Percentiles rank a stretch among this genome's conserved stretches.
These are phyloP conservation scores for Volutella citrinella DNA, from an alignment of 2,329 filamentous ascomycete species.

Conservation along the genomic window DNA sequence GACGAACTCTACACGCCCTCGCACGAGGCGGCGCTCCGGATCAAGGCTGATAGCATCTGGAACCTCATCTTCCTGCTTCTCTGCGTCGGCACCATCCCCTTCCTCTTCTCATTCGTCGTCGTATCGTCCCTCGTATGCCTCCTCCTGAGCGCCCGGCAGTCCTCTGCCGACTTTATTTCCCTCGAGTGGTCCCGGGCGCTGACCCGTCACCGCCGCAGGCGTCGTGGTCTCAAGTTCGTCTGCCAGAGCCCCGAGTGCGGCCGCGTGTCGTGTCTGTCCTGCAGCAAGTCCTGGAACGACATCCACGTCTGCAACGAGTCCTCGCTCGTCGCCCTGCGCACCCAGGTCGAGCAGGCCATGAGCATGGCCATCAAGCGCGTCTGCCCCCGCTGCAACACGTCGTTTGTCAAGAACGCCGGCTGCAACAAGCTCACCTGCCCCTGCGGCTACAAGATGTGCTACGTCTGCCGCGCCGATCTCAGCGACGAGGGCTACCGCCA, in stretches of 20 bases:
- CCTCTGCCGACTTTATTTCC: slow-evolving; percentile 39
- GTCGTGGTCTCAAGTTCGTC: slow-evolving; percentile 71
- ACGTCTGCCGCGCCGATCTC: slow-evolving; percentile 82
- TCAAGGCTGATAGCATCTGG: slow-evolving; percentile 51
- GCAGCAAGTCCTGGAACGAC: slow-evolving; percentile 79
- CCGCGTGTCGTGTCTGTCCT: slow-evolving; percentile 75
- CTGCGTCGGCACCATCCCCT: slow-evolving; percentile 52
- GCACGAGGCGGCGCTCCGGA: slow-evolving; percentile 50
- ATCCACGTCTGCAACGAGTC: slow-evolving; percentile 89
- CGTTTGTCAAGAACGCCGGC: slow-evolving; percentile 88
- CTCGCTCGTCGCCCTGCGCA: slow-evolving; percentile 75
- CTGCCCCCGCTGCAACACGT: slow-evolving; percentile 85
- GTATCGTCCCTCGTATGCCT: slow-evolving; percentile 45
- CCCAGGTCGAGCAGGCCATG: slow-evolving; percentile 88
- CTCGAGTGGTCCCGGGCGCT: slow-evolving; percentile 58
- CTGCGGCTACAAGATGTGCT: slow-evolving; percentile 98
- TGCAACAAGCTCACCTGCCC: slow-evolving; percentile 97
- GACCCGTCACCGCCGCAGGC: slow-evolving; percentile 64
- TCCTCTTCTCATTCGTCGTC: slow-evolving; percentile 52
- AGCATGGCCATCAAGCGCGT: slow-evolving; percentile 93
- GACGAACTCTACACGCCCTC: slow-evolving; percentile 70
- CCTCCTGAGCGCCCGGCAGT: slow-evolving; percentile 40
- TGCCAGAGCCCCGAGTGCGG: slow-evolving; percentile 70
- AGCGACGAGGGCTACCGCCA: slow-evolving; percentile 79
- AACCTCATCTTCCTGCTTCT: slow-evolving; percentile 49